Evolutionary conservation across 1,284 basidiomycete species (phyloP), one percentile per base, ranked within the genome.

Genomic region (Cryptococcus sp.): DNA sequence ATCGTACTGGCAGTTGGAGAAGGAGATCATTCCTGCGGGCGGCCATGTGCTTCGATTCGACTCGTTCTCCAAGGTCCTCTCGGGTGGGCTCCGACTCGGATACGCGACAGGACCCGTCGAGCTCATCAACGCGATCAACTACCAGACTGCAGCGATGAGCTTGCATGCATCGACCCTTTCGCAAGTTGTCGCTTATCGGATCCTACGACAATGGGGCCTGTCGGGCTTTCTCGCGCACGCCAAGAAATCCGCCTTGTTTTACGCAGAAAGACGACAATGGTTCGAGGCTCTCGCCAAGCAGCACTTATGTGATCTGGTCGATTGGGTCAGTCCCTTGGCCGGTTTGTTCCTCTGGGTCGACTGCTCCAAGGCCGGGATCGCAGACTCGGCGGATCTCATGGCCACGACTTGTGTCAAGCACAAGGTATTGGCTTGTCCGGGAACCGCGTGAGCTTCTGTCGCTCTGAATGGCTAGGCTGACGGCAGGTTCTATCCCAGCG

Each of bases 311-410:
- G 87, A 82, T 2, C 73, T 92, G 19, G 89, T 82, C 4, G 82
- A 84, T 58, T 97, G 92, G 91, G 80, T 76, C 35, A 77, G 79
- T 0, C 93, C 93, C 0, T 84, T 89, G 45, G 87, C 92, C 3
- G 92, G 92, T 55, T 86, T 91, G 86, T 91, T 91, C 74, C 81
- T 88, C 65, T 92, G 87, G 87, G 85, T 64, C 51, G 81, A 76
- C 47, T 53, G 70, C 45, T 68, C 51, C 16, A 67, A 59, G 16
- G 49, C 63, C 4, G 69, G 67, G 12, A 63, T 72, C 36, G 52
- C 52, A n/a, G 89, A 97, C 69, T 87, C 87, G 2, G 82, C 81
- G 58, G 73, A 77, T n/a, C 63, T 94, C 41, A 88, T 97, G 60
- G 76, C 80, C 47, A 84, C 81, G 14, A 84, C 84, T 58, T 7